Evolutionary conservation across 306 rosid species (phyloP), one percentile per base, ranked within the genome.

Genomic region (Macrotyloma uniflorum): DNA sequence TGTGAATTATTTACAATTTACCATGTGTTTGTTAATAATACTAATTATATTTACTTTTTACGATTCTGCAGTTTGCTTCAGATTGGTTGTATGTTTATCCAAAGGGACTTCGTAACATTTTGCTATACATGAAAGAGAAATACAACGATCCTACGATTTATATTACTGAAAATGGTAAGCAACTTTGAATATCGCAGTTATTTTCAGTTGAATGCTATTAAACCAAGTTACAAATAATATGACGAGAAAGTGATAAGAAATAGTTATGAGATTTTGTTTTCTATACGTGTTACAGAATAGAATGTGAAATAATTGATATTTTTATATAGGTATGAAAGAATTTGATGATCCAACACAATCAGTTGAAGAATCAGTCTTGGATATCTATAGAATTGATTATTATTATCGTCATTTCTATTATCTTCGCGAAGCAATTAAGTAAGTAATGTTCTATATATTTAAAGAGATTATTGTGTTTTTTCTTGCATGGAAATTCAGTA

Each of bases 101-200:
- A 20, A 77, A 16, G 72, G 92, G 97, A 65, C 8, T 91, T 58
- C 67, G 4, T 6, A 86, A 88, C 3, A 5, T 83, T 8, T 45
- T 89, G 69, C 18, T 80, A 18, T 88, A 89, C 33, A 61, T 74
- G 9, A 91, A 81, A 51, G 22, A 8, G 19, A 87, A 75, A 75
- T 91, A 89, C 67, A 61, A 87, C 24, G 79, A 87, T n/a, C 91
- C 89, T 14, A 35, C 85, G 8, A 87, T 86, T 61, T 91, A 87
- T 61, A 91, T 91, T 0, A 91, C 88, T 2, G 93, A 89, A 70
- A 89, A 87, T 64, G 90, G 93, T 89, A 83, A 43, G 13, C 49
- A 38, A 33, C 6, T 28, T n/a, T n/a, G n/a, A n/a, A n/a, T n/a
- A n/a, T n/a, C n/a, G n/a, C n/a, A n/a, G n/a, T n/a, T n/a, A n/a